Percentiles rank a stretch among this genome's conserved stretches.
Conservation (phyloP, 306 rosid species). For the Dryas octopetala region DNA sequence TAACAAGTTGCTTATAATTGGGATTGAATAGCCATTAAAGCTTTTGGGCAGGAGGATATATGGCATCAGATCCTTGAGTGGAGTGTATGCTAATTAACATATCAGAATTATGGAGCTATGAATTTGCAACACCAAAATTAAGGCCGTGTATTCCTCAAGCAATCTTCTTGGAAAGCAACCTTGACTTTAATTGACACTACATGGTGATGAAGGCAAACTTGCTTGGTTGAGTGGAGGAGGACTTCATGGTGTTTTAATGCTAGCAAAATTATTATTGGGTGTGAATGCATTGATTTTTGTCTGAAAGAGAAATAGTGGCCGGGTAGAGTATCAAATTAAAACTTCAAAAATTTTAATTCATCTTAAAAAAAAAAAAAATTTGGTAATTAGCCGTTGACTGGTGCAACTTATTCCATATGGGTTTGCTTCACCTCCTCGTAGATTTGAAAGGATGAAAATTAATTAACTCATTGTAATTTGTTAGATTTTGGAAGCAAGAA, state of each 20-base stretch:
- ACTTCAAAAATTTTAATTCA: too few relatives aligned
- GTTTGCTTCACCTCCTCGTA: neutral
- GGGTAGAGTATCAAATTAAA: too few relatives aligned
- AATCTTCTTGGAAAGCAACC: neutral
- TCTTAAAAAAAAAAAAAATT: neutral
- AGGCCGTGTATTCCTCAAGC: neutral
- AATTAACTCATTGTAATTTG: too few relatives aligned
- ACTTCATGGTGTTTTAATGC: neutral
- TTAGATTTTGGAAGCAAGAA: too few relatives aligned
- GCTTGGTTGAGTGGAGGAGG: neutral
- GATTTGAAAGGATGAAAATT: too few relatives aligned
- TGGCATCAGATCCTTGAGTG: neutral
- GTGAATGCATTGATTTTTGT: neutral
- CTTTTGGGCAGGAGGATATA: neutral
- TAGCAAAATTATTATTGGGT: neutral
- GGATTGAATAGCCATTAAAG: neutral
- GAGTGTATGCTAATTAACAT: neutral
- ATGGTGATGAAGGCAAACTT: neutral
- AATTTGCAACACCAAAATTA: neutral
- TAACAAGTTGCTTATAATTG: neutral
- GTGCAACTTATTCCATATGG: neutral
- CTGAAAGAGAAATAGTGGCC: neutral
- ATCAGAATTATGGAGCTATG: neutral
- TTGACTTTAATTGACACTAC: neutral
- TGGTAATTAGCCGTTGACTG: neutral